Conservation (phyloP, 805 yeast genomes). For the Suhomyces emberorum region DNA sequence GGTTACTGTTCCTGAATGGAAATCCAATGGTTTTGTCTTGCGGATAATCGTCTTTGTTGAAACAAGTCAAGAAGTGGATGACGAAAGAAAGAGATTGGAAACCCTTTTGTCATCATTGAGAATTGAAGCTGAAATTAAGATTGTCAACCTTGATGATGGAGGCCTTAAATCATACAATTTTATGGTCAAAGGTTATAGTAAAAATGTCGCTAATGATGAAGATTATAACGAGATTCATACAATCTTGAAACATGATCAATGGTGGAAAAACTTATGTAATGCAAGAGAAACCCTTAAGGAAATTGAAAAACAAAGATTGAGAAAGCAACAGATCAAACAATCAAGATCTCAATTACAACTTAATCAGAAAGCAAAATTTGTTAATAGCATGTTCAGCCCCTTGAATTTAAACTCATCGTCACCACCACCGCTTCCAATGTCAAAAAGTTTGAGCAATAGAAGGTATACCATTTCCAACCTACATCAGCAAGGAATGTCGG, state of each 20-base stretch:
- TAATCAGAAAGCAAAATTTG: slow-evolving; percentile 3
- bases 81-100: slow-evolving; percentile 61
- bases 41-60: slow-evolving; percentile 93
- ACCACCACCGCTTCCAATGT: slow-evolving; percentile 12
- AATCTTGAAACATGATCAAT: slow-evolving; percentile 58
- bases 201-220: slow-evolving; percentile 22
- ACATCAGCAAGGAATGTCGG: slow-evolving; percentile 63
- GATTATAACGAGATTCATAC: slow-evolving; percentile 45
- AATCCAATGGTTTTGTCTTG: slow-evolving; percentile 58
- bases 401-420: slow-evolving; percentile 19
- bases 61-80: slow-evolving; percentile 59
- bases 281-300: slow-evolving; percentile 47
- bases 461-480: slow-evolving; percentile 58
- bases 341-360: slow-evolving; percentile 4
- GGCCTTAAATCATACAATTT: slow-evolving; percentile 63
- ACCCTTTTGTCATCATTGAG: slow-evolving; percentile 72
- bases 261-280: slow-evolving; percentile 77
- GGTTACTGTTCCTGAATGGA: slow-evolving; percentile 93
- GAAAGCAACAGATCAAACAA: slow-evolving; percentile 3
- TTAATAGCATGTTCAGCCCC: slow-evolving; percentile 22
- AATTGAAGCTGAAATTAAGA: slow-evolving; percentile 78
- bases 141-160: slow-evolving; percentile 63
- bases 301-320: slow-evolving; percentile 27
- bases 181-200: slow-evolving; percentile 65
- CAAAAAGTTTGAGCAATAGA: slow-evolving; percentile 26